These are phyloP conservation scores for Mrakia gelida DNA, from an alignment of 768 basidiomycete species.

Conservation along the genomic window DNA sequence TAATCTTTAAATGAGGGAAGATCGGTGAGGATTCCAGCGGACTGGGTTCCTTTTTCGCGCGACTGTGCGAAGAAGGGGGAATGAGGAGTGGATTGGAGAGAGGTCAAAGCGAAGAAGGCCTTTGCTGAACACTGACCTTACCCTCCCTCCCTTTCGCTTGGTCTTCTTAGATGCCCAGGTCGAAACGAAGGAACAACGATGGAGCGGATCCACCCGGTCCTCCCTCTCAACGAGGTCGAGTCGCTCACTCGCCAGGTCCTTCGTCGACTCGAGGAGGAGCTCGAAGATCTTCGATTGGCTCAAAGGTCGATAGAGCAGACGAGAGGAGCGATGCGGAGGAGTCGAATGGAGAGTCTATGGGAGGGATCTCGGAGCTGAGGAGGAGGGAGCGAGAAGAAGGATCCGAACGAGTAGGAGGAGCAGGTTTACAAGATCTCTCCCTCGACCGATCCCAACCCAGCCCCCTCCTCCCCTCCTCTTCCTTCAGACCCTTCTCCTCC, in stretches of 20 bases:
- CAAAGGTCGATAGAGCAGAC: neutral
- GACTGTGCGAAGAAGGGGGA: too few relatives aligned
- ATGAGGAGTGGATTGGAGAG: too few relatives aligned
- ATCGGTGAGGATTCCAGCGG: neutral
- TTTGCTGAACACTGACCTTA: neutral
- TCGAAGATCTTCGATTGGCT: neutral
- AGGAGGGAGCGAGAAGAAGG: neutral
- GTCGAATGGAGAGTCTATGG: neutral
- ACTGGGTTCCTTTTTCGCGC: neutral
- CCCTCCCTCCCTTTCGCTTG: neutral
- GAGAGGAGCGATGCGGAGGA: neutral
- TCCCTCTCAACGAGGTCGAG: neutral
- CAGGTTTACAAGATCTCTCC: neutral
- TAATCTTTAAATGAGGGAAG: neutral
- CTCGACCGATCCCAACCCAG: neutral
- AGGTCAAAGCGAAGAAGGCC: neutral
- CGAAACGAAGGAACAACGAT: slow-evolving; percentile 5
- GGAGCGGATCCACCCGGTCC: neutral
- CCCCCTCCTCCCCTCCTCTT: too few relatives aligned
- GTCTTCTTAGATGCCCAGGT: neutral
- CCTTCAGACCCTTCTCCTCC: neutral
- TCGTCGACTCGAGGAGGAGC: neutral
- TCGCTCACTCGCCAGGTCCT: neutral
- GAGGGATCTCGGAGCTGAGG: neutral
- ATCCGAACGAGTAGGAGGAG: neutral